Conservation (phyloP, 345 rosid species). For the Passiflora organensis region DNA sequence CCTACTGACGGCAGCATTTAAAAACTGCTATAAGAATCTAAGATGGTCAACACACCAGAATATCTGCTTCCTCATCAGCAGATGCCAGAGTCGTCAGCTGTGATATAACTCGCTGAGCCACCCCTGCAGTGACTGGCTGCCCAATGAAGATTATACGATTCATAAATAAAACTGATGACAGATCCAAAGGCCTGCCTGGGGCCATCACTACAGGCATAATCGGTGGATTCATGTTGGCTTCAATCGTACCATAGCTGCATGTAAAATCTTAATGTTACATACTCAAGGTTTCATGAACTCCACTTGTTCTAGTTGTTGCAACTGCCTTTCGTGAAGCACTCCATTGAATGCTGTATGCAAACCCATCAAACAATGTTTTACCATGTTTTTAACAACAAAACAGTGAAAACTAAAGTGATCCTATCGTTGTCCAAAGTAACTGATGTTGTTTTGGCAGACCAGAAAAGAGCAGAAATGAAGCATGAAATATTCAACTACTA, state of each 20-base stretch:
- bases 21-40: constrained; percentile 3
- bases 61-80: constrained; percentile 81
- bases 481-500: too few relatives aligned
- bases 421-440: too few relatives aligned
- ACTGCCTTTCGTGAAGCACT: too few relatives aligned
- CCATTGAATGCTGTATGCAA: too few relatives aligned
- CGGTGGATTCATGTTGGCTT: constrained; percentile 71
- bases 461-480: too few relatives aligned
- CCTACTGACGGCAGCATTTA: background rate
- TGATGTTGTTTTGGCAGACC: too few relatives aligned
- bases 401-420: too few relatives aligned
- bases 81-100: constrained; percentile 90
- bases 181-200: constrained; percentile 86
- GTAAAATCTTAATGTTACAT: constrained; percentile 3
- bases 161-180: constrained; percentile 72
- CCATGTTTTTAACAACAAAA: too few relatives aligned
- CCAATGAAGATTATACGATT: constrained; percentile 90
- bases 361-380: too few relatives aligned
- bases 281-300: background rate
- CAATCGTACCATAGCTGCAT: constrained; percentile 43
- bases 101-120: constrained; percentile 86
- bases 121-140: constrained; percentile 70
- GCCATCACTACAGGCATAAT: constrained; percentile 84
- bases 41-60: constrained; percentile 46
- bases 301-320: too few relatives aligned